Evolutionary conservation across 2,329 filamentous ascomycete species (phyloP).

Genomic region (Trichoderma cornu-damae): DNA sequence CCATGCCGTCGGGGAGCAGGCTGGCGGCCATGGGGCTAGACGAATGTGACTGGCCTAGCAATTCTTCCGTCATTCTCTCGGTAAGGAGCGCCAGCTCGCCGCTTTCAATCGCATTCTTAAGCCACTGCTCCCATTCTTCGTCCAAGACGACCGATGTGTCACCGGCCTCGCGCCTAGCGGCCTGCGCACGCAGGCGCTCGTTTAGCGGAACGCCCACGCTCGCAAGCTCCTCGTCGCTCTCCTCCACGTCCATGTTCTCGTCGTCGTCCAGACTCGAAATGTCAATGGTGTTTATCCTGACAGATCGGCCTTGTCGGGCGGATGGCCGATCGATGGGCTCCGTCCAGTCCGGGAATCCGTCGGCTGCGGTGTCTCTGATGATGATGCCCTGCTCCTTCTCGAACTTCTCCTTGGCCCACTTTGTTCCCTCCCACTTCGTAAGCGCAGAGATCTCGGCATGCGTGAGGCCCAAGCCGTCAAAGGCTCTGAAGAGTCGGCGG

Average conservation of each 20-base stretch:
- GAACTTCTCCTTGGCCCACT: slow-evolving; percentile 76
- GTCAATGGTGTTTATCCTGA: slow-evolving; percentile 13
- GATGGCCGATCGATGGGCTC: slow-evolving; percentile 26
- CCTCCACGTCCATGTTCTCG: slow-evolving; percentile 42
- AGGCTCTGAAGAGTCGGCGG: slow-evolving; percentile 68
- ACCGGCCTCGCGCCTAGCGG: slow-evolving; percentile 57
- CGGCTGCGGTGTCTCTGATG: slow-evolving; percentile 66
- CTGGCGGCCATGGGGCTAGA: slow-evolving; percentile 29
- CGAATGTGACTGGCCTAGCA: slow-evolving; percentile 30
- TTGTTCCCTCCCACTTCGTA: slow-evolving; percentile 78
- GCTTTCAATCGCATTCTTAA: slow-evolving; percentile 64
- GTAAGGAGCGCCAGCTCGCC: slow-evolving; percentile 49
- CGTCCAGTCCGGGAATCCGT: slow-evolving; percentile 59
- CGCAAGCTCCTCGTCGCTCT: slow-evolving; percentile 46
- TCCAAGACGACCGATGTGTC: slow-evolving; percentile 56
- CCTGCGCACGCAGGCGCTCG: slow-evolving; percentile 59
- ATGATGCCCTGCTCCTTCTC: slow-evolving; percentile 67
- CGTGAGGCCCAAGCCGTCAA: slow-evolving; percentile 65
- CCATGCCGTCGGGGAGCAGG: slow-evolving; percentile 47
- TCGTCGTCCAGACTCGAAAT: slow-evolving; percentile 23
- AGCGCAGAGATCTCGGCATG: slow-evolving; percentile 63
- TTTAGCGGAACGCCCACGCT: slow-evolving; percentile 61
- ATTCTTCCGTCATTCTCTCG: slow-evolving; percentile 38
- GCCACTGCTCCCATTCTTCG: slow-evolving; percentile 69
- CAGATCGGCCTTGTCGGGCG: slow-evolving; percentile 9